Evolutionary conservation across 768 basidiomycete genomes (phyloP).

Genomic region (Agrocybe pediades): DNA sequence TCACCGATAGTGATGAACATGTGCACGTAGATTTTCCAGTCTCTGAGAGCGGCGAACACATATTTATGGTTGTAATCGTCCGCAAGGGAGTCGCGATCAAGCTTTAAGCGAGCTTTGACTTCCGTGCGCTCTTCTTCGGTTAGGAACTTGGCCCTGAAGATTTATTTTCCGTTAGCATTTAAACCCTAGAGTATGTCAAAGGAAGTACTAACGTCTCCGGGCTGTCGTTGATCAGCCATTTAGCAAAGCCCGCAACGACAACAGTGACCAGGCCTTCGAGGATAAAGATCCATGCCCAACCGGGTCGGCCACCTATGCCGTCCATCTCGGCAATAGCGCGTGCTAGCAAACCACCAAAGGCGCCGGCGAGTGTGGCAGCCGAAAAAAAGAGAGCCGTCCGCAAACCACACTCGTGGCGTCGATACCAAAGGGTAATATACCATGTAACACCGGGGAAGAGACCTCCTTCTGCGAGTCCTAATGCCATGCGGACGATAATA

Average conservation of each 20-base stretch:
- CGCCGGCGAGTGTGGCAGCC: constrained; percentile 31
- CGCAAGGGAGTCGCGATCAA: constrained; percentile 27
- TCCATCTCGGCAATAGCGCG: constrained; percentile 29
- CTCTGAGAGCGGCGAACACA: constrained; percentile 25
- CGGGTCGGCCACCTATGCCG: constrained; percentile 25
- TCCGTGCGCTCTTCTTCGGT: constrained; percentile 29
- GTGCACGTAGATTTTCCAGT: constrained; percentile 37
- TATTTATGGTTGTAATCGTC: constrained; percentile 30
- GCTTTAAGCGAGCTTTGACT: constrained; percentile 26
- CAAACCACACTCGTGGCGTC: constrained; percentile 31
- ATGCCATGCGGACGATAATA: constrained; percentile 26
- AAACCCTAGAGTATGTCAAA: not conserved
- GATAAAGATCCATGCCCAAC: constrained; percentile 38
- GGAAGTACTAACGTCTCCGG: constrained; percentile 26
- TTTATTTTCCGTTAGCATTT: too few relatives aligned
- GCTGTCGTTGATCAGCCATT: constrained; percentile 26
- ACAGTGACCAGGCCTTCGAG: constrained; percentile 31
- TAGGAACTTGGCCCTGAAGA: constrained; percentile 28
- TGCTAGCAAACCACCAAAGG: constrained; percentile 32
- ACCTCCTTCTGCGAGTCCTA: constrained; percentile 31
- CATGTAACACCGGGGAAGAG: constrained; percentile 33
- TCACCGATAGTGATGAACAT: constrained; percentile 33
- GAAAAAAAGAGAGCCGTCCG: constrained; percentile 36
- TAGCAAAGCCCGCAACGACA: constrained; percentile 26
- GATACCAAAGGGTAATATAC: constrained; percentile 33